Base-by-base conservation (phyloP, 2,329 filamentous ascomycete genomes). In the Pleomassaria siparia region DNA sequence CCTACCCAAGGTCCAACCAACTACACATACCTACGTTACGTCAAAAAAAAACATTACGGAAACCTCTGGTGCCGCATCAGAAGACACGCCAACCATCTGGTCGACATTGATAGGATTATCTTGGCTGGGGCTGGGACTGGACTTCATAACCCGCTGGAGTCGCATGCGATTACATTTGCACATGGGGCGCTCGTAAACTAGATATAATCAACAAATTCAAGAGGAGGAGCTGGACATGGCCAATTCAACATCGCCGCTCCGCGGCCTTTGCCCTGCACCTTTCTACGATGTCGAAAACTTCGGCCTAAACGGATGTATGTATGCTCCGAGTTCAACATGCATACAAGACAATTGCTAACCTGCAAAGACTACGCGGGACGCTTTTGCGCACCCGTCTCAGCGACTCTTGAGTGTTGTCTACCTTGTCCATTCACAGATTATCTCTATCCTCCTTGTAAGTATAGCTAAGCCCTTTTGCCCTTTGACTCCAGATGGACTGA, bases 371-470 rank as follows among this genome's bases (percentile, higher is more conserved):
- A 78, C 28, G 63, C 66, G 35, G 81, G 80, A 47, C 79, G 86
- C 49, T 78, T 85, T 55, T 89, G 80, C 68, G 74, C 81, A 37
- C 57, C 67, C 0, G 57, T 80, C 9, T 65, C 74, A 5, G 70
- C 73, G 10, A 76, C 76, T 28, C 59, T 84, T 4, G 77, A 76
- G 28, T 99, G 94, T 70, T 99, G 94, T 70, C 72, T 99, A 47
- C 94, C 94, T 51, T 99, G 94, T 70, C 94, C 94, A 25, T 79
- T 89, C 63, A 87, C 88, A 10, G 83, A 92, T 47, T 97, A 87
- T 86, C 72, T 81, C 33, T 87, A 86, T 59, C 76, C 79, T 18
- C 73, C 81, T 49, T 74, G 80, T 84, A 66, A 58, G 73, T 44
- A 30, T 49, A 41, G n/a, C 16, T 29, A 20, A 35, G n/a, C n/a